A percentile compares a stretch with the other conserved stretches of the same genome.
Conservation (phyloP, 2,329 filamentous ascomycete genomes). For the Ophiostoma ulmi region DNA sequence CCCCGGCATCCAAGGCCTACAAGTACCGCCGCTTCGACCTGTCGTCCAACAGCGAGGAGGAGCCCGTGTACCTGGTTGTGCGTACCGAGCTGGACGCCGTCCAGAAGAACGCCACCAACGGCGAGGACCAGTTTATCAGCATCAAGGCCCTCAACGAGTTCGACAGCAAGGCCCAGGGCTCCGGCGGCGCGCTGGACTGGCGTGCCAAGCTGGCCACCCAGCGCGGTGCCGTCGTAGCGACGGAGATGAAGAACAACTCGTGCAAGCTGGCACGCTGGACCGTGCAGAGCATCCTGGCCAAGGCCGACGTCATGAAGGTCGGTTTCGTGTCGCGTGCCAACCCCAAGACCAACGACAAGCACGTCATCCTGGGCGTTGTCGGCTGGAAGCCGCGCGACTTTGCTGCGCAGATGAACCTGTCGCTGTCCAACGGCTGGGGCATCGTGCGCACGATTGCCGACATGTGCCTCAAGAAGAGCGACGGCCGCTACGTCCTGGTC, state of each 20-base stretch:
- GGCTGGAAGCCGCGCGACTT: constrained; percentile 99
- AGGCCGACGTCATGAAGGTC: constrained; percentile 98
- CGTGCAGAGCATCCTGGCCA: constrained; percentile 90
- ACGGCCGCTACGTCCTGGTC: constrained; percentile 75
- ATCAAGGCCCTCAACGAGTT: constrained; percentile 99
- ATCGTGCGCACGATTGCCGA: constrained; percentile 97
- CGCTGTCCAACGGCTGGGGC: constrained; percentile 95
- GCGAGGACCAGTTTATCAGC: constrained; percentile 84
- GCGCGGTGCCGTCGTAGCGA: constrained; percentile 93
- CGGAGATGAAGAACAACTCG: constrained; percentile 99
- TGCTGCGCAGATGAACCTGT: constrained; percentile 95
- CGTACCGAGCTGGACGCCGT: constrained; percentile 96
- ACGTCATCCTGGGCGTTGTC: constrained; percentile 90
- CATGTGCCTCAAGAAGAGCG: constrained; percentile 74
- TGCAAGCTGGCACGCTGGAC: constrained; percentile 99
- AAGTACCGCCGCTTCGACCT: constrained; percentile 97
- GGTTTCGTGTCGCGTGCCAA: constrained; percentile 96
- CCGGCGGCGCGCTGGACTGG: constrained; percentile 94
- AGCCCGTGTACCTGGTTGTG: constrained; percentile 87
- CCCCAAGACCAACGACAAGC: constrained; percentile 86
- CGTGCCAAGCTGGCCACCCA: constrained; percentile 88
- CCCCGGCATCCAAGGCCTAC: constrained; percentile 93
- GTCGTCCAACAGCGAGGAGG: constrained; percentile 89
- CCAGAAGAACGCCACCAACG: constrained; percentile 87
- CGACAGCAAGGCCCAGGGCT: constrained; percentile 94